Percentiles rank a stretch among this genome's conserved stretches.
phyloP scores from a whole-genome alignment of 2,329 filamentous ascomycete species.

The Talaromyces sp. region DNA sequence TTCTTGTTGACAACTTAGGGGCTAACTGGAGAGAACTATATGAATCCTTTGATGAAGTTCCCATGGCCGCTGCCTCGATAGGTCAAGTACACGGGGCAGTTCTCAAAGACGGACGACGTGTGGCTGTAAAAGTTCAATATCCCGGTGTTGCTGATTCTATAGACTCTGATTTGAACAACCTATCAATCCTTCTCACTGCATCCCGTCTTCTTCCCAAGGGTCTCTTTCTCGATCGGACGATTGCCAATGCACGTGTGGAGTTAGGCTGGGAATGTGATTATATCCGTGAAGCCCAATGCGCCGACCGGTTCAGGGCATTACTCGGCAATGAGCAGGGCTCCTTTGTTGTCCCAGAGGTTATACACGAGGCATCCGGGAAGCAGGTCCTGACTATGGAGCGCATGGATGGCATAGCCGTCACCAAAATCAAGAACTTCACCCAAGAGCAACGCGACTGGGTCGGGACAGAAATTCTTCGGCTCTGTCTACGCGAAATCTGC shows the following conservation, averaged over 20 bases:
- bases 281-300: constrained; percentile 76
- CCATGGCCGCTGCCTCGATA: constrained; percentile 92
- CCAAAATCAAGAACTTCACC: constrained; percentile 67
- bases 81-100: constrained; percentile 89
- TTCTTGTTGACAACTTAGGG: constrained; percentile 73
- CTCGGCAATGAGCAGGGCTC: constrained; percentile 67
- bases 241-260: constrained; percentile 87
- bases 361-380: constrained; percentile 71
- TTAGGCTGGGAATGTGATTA: constrained; percentile 98
- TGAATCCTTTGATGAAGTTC: constrained; percentile 77
- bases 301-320: constrained; percentile 67
- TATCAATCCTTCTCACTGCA: constrained; percentile 83
- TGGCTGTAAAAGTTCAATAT: constrained; percentile 97
- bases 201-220: constrained; percentile 86
- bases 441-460: constrained; percentile 93
- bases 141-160: constrained; percentile 94
- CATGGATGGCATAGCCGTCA: constrained; percentile 80
- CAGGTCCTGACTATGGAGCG: constrained; percentile 91
- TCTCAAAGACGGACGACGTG: constrained; percentile 66
- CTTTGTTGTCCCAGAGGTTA: constrained; percentile 75
- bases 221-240: constrained; percentile 92
- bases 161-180: constrained; percentile 90
- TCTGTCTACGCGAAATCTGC: constrained; percentile 87
- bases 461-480: constrained; percentile 83
- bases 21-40: constrained; percentile 80